Conservation (phyloP, 2,329 filamentous ascomycete genomes). For the Aspergillus thermomutatus region DNA sequence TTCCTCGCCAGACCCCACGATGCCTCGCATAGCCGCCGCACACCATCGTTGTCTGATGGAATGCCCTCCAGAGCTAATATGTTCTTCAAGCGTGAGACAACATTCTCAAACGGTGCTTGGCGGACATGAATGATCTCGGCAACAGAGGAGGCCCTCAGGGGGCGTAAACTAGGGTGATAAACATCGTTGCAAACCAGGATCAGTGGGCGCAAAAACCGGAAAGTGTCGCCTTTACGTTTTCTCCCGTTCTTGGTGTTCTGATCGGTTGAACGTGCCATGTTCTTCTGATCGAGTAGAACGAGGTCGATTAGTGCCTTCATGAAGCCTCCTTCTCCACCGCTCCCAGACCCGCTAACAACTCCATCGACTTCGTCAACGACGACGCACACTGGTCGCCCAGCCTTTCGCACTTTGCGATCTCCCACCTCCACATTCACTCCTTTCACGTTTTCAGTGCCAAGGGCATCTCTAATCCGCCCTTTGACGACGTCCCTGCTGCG, state of each 20-base stretch:
- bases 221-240: conserved; percentile 75
- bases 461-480: conserved; percentile 82
- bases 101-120: conserved; percentile 81
- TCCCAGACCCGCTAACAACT: conserved; percentile 74
- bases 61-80: conserved; percentile 91
- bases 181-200: conserved; percentile 97
- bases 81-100: conserved; percentile 73
- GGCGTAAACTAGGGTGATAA: conserved; percentile 84
- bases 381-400: conserved; percentile 84
- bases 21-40: conserved; percentile 66
- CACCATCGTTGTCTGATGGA: conserved; percentile 81
- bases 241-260: conserved; percentile 20
- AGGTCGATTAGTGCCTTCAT: conserved; percentile 93
- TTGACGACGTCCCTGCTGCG: conserved; percentile 85
- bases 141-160: conserved; percentile 75
- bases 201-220: conserved; percentile 79
- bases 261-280: conserved; percentile 46
- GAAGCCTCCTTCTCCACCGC: conserved; percentile 85
- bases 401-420: conserved; percentile 58
- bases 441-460: conserved; percentile 92
- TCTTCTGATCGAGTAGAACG: conserved; percentile 80
- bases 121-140: conserved; percentile 91
- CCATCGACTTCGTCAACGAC: conserved; percentile 97
- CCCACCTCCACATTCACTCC: conserved; percentile 51
- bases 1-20: conserved; percentile 62